Base-by-base conservation (phyloP, 352 stramenopile species). In the Phytophthora pistaciae region DNA sequence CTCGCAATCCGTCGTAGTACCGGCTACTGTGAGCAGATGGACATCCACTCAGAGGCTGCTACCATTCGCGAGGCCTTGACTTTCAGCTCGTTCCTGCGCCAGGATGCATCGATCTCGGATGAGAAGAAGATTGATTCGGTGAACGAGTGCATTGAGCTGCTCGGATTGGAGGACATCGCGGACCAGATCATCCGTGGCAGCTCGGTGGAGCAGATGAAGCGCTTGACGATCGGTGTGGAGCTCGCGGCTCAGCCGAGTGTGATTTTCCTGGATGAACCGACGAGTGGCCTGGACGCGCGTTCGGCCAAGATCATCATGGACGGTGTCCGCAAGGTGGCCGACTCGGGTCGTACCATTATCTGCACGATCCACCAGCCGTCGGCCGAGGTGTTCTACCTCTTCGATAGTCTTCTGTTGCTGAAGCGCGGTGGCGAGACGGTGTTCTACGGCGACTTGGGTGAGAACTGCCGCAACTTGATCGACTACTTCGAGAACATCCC, bases 361-460 rank as follows among this genome's bases (percentile, higher is more conserved):
- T 96, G 93, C 40, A 97, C 90, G 16, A 98, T 98, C 64, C 92
- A 98, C 71, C 92, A 97, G 74, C 92, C 92, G 6, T 85, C 80
- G 16, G 82, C 82, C 3, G 83, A 95, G 44, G 83, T 97, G 8
- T 96, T 96, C 33, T 82, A 87, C 23, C 80, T 87, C 23, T 95
- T 96, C 71, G 88, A 97, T 72, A 82, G 82, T 33, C 36, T 95
- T 5, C 76, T 96, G 48, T 61, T 97, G 3, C 73, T 97, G 7
- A 72, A 87, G 31, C 62, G 65, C 27, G 77, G 80, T 29, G 79
- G 81, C 27, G 36, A 74, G 56, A 78, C 68, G 1, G 68, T 79
- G 11, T 89, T 79, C 67, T 84, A 72, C 33, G 82, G 72, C 29
- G 59, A 86, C 8, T 50, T 90, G 11, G 75, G 70, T 50, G 0